A percentile compares a stretch with the other conserved stretches of the same genome.
Conservation (phyloP, 495 filamentous ascomycete genomes). For the Aspergillus mulundensis region DNA sequence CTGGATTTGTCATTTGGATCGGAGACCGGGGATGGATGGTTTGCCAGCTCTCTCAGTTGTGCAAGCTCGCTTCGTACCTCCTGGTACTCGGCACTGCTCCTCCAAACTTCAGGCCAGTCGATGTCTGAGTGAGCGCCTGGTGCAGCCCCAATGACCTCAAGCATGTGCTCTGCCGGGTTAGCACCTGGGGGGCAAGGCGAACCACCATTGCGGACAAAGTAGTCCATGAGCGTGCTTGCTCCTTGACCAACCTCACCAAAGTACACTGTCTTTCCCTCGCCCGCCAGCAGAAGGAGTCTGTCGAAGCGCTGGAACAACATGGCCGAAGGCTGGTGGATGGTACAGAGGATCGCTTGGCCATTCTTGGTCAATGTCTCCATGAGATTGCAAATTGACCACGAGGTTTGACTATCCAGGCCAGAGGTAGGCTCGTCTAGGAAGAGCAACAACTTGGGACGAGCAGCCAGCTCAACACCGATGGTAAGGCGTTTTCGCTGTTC, state of each 20-base stretch:
- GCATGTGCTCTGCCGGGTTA: slow-evolving; percentile 95
- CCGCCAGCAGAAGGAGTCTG: slow-evolving; percentile 78
- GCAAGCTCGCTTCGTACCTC: slow-evolving; percentile 66
- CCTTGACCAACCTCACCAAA: slow-evolving; percentile 85
- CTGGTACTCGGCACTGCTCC: slow-evolving; percentile 64
- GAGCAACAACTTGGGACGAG: slow-evolving; percentile 77
- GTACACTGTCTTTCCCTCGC: slow-evolving; percentile 81
- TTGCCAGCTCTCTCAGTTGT: slow-evolving; percentile 52
- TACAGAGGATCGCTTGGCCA: slow-evolving; percentile 89
- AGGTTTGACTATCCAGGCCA: slow-evolving; percentile 83
- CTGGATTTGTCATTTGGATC: slow-evolving; percentile 45
- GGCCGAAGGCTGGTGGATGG: slow-evolving; percentile 93
- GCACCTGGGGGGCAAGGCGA: slow-evolving; percentile 63
- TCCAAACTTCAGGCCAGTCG: slow-evolving; percentile 84
- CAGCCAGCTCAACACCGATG: slow-evolving; percentile 85
- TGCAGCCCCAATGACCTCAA: slow-evolving; percentile 88
- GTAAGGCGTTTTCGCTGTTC: slow-evolving; percentile 87
- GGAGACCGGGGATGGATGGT: slow-evolving; percentile 65
- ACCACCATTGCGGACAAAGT: slow-evolving; percentile 80
- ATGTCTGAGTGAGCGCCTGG: slow-evolving; percentile 69
- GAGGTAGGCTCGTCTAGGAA: slow-evolving; percentile 92
- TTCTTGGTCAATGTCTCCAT: slow-evolving; percentile 85
- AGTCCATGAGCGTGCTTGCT: slow-evolving; percentile 65
- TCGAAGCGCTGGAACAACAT: slow-evolving; percentile 96
- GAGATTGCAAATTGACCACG: slow-evolving; percentile 83